Percentiles rank a stretch among this genome's conserved stretches.
Conservation (phyloP, 129 eudicot genomes). For the Rutidosis leptorrhynchoides region DNA sequence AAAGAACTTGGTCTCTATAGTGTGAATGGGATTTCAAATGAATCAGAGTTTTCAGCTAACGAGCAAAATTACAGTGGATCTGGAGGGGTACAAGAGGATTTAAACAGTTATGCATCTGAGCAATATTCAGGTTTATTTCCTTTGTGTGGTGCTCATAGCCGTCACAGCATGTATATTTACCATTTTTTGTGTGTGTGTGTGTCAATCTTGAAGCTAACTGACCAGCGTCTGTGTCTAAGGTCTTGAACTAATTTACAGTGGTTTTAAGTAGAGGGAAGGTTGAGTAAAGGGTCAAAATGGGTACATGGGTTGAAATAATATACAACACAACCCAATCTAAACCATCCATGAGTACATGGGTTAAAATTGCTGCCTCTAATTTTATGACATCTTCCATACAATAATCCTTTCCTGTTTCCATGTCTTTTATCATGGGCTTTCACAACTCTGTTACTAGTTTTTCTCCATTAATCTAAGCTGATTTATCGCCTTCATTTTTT, state of each 20-base stretch:
- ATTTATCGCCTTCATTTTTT: constrained; percentile 11
- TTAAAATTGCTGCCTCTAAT: neutral
- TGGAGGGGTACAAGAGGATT: constrained; percentile 37
- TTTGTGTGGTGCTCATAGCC: constrained; percentile 17
- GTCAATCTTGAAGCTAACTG: neutral
- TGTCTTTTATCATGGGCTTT: neutral
- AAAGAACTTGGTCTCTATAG: constrained; percentile 35
- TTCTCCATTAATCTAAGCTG: neutral
- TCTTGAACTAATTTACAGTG: constrained; percentile 7
- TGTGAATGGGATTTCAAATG: constrained; percentile 47
- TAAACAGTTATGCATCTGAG: constrained; percentile 35
- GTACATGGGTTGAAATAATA: neutral
- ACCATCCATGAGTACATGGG: neutral
- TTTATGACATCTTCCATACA: neutral
- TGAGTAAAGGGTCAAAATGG: neutral
- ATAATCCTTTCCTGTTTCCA: neutral
- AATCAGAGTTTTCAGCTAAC: constrained; percentile 31
- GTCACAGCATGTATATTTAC: constrained; percentile 2
- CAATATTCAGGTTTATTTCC: constrained; percentile 53
- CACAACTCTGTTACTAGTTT: neutral
- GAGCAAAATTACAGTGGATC: constrained; percentile 32
- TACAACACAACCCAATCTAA: neutral
- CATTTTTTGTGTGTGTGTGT: neutral
- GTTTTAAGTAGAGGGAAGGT: neutral
- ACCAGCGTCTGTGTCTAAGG: neutral